A percentile compares a stretch with the other conserved stretches of the same genome.
phyloP scores from a whole-genome alignment of 2,329 filamentous ascomycete genomes.

The Exserohilum rostratum region DNA sequence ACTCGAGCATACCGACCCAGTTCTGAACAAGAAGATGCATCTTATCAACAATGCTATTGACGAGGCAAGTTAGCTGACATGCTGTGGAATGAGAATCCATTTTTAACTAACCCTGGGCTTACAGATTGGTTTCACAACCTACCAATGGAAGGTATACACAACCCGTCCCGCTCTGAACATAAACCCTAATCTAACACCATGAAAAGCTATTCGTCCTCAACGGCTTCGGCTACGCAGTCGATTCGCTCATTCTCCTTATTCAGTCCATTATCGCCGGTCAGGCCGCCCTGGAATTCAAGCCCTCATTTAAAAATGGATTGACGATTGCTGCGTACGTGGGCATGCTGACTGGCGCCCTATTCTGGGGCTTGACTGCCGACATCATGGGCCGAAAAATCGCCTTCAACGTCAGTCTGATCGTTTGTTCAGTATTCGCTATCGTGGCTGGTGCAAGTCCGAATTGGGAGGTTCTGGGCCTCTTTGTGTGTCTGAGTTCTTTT shows the following conservation, averaged over 20 bases:
- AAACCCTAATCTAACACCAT: too few relatives aligned
- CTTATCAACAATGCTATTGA: conserved; percentile 65
- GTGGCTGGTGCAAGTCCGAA: conserved; percentile 70
- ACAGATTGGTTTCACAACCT: conserved; percentile 11
- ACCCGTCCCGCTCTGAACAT: too few relatives aligned
- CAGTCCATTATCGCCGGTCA: conserved; percentile 67
- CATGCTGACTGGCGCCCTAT: conserved; percentile 64
- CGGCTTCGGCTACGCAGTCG: conserved; percentile 66
- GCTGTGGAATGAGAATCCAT: not conserved
- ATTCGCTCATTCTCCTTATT: conserved; percentile 63
- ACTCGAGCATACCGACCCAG: conserved; percentile 65
- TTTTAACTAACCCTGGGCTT: not conserved
- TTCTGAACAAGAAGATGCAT: conserved; percentile 70
- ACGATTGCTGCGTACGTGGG: conserved; percentile 67
- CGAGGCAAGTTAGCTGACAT: conserved; percentile 1
- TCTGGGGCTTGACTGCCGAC: conserved; percentile 72
- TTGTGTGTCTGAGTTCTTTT: conserved; percentile 68
- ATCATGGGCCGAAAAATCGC: conserved; percentile 71
- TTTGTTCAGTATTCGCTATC: conserved; percentile 67
- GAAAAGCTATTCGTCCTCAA: conserved; percentile 61
- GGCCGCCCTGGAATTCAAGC: conserved; percentile 65
- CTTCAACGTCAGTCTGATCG: conserved; percentile 70
- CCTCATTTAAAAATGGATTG: conserved; percentile 62
- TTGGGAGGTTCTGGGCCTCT: conserved; percentile 69
- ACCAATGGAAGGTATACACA: conserved; percentile 53